Percentiles rank a stretch among this genome's conserved stretches.
These are phyloP conservation scores for Chlamydomonas sphaeroides DNA, from an alignment of 139 green algal genomes.

Conservation along the genomic window DNA sequence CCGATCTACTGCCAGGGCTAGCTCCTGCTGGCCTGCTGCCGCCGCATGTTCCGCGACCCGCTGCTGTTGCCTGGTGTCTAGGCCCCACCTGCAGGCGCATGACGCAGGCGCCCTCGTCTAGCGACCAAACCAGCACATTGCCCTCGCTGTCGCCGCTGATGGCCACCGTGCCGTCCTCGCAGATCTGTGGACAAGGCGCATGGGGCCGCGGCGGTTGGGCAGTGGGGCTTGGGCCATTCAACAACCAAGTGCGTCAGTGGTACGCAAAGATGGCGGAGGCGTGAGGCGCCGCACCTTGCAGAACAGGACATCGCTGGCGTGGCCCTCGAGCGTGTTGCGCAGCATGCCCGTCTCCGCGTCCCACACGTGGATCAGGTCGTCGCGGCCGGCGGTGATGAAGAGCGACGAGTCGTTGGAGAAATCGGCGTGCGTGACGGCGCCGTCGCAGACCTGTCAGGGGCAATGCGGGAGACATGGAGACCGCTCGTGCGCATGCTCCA, in stretches of 20 bases:
- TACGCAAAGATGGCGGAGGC: no score
- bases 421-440: constrained; percentile 32
- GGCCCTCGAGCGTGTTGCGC: constrained; percentile 33
- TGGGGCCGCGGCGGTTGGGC: no score
- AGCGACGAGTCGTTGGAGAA: constrained; percentile 40
- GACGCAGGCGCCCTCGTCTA: constrained; percentile 8
- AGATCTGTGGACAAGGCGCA: background rate
- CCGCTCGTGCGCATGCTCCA: no score
- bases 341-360: constrained; percentile 27
- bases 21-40: no score
- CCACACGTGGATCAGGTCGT: constrained; percentile 53
- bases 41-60: no score
- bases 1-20: no score
- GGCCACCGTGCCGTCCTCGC: constrained; percentile 28
- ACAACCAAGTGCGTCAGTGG: no score
- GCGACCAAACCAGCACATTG: constrained; percentile 39
- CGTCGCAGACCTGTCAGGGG: constrained; percentile 19
- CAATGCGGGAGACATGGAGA: no score
- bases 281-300: constrained; percentile 13
- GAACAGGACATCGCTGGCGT: constrained; percentile 49
- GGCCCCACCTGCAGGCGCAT: constrained; percentile 37
- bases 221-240: no score
- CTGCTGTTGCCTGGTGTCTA: no score
- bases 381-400: constrained; percentile 41
- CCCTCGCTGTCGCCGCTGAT: constrained; percentile 54